Evolutionary conservation across 345 rosid species (phyloP).

Genomic region (Barbarea vulgaris): DNA sequence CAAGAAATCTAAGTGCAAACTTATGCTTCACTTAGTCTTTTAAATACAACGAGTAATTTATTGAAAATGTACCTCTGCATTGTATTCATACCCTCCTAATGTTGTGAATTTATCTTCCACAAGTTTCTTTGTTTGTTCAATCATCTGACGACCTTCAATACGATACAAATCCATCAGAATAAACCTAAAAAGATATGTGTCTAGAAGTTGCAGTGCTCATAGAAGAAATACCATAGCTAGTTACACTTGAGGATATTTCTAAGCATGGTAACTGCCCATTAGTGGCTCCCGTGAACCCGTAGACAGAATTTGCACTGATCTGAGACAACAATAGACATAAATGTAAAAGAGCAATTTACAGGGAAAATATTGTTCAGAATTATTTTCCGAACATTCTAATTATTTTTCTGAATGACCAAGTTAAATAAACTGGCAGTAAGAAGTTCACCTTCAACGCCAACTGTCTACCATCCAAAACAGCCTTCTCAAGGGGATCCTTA

Average conservation of each 20-base stretch:
- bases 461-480: conserved; percentile 96
- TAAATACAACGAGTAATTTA: conserved; percentile 12
- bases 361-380: background rate
- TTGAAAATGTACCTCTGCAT: conserved; percentile 70
- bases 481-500: conserved; percentile 93
- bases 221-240: conserved; percentile 83
- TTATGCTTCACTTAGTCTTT: conserved; percentile 16
- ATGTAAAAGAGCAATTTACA: conserved; percentile 11
- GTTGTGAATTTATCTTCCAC: conserved; percentile 89
- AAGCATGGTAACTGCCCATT: conserved; percentile 90
- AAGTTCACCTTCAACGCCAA: conserved; percentile 82
- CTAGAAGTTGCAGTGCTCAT: conserved; percentile 9
- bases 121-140: conserved; percentile 89
- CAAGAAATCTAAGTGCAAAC: conserved; percentile 5
- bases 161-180: conserved; percentile 36
- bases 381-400: background rate
- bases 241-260: conserved; percentile 96
- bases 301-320: conserved; percentile 97
- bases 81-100: conserved; percentile 73
- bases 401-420: background rate
- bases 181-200: conserved; percentile 13
- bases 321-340: conserved; percentile 40
- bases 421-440: conserved; percentile 22
- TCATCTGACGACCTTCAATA: conserved; percentile 91
- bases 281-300: conserved; percentile 98